phyloP scores from a whole-genome alignment of 495 filamentous ascomycete genomes.

The Neurospora sp. region DNA sequence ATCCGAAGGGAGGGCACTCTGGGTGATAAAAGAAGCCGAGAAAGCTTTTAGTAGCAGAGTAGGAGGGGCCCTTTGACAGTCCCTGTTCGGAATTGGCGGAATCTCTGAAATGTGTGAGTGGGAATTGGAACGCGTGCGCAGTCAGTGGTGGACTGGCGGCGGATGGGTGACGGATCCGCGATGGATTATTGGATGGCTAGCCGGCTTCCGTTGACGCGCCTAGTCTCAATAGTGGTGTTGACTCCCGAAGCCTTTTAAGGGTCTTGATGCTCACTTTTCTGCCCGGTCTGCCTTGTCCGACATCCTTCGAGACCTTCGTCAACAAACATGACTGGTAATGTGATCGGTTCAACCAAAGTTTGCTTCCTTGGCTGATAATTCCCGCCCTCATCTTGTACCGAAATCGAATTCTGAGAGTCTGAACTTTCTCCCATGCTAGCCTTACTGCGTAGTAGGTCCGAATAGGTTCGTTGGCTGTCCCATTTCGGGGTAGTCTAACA shows the following conservation, averaged over 20 bases:
- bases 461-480: not conserved
- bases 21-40: conserved; percentile 17
- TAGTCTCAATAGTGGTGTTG: not conserved
- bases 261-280: not conserved
- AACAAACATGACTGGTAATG: not conserved
- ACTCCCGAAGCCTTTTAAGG: not conserved
- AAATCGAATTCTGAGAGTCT: not conserved
- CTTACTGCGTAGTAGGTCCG: not conserved
- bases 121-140: not conserved
- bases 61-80: not conserved
- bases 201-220: not conserved
- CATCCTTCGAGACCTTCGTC: not conserved
- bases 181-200: not conserved
- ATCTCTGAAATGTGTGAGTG: not conserved
- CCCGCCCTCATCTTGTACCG: no score
- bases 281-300: not conserved
- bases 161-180: not conserved
- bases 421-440: not conserved
- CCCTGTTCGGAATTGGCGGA: not conserved
- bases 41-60: not conserved
- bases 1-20: conserved; percentile 16
- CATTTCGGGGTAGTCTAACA: not conserved
- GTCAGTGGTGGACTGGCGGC: not conserved
- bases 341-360: not conserved
- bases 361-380: not conserved